These are phyloP conservation scores for Antarctomyces pellizariae DNA, from an alignment of 495 filamentous ascomycete genomes.

Conservation along the genomic window DNA sequence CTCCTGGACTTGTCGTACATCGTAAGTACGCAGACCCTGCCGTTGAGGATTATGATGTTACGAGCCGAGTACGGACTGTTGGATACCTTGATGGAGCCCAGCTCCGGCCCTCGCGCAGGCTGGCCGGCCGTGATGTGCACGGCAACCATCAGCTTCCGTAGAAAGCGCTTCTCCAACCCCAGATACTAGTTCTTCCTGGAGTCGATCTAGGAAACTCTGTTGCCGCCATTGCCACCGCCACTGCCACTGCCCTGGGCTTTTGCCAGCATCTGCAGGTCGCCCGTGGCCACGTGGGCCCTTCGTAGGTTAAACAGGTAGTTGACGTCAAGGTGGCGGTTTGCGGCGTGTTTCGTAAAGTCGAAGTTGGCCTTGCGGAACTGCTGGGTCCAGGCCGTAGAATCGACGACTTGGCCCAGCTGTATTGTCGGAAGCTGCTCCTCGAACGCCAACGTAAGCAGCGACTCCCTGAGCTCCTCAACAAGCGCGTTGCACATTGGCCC, in stretches of 20 bases:
- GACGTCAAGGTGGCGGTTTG: no score
- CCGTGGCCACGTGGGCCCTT: no score
- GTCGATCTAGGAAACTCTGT: no score
- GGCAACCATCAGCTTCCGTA: no score
- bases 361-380: neutral
- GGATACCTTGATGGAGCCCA: slow-evolving; percentile 3
- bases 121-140: no score
- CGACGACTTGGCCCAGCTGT: slow-evolving; percentile 1
- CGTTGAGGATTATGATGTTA: slow-evolving; percentile 3
- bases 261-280: no score
- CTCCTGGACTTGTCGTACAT: no score
- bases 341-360: slow-evolving; percentile 2
- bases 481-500: neutral
- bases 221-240: no score
- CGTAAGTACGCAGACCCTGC: neutral
- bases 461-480: slow-evolving; percentile 2
- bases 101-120: neutral
- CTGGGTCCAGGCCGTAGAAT: slow-evolving; percentile 1
- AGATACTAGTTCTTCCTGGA: no score
- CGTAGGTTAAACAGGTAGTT: no score
- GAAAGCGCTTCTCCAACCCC: no score
- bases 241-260: no score
- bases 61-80: slow-evolving; percentile 4
- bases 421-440: neutral
- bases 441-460: slow-evolving; percentile 2